Evolutionary conservation across 805 yeast species (phyloP), one percentile per base, ranked within the genome.

Genomic region (Diddensiella caesifluorescens): DNA sequence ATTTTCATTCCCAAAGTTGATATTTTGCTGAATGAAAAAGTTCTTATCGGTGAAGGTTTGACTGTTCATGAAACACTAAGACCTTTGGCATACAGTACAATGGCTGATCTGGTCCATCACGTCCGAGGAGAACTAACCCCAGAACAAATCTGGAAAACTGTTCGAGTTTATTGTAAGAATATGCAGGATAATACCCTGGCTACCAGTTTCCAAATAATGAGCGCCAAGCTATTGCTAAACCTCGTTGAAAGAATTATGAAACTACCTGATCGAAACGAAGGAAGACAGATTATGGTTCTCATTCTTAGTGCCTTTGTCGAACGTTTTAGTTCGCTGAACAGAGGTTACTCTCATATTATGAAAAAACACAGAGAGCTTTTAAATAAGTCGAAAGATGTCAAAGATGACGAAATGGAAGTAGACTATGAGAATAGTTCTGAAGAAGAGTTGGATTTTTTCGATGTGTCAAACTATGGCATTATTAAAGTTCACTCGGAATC

Each of bases 41-140:
- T 92, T 2, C 69, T 94, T 39, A 78, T 94, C 40, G 97, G 98
- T 22, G 87, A 83, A 50, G 97, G 97, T 0, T 73, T 92, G 39
- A 92, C 98, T 0, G 81, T 94, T 2, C 80, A 79, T 55, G 97
- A 89, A 60, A 85, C 94, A 0, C 70, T 92, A 40, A 72, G 96
- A 51, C 97, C 97, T 0, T 67, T 92, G 55, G 97, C 97, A 0
- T 92, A 89, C 61, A 83, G 94, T 26, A 86, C 94, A 10, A 90
- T 92, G 38, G 97, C 98, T 0, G 99, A 92, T 57, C 81, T 94
- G 53, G 83, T 92, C 41, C 97, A 92, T 56, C 87, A 86, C 56
- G 90, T 90, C 2, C 77, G 97, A 51, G 75, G 80, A 38, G 94
- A 89, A 51, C 67, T 92, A 40, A 80, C 84, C 0, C 76, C 89